Conservation (phyloP, 208 protist genomes). For the Blechomonas ayalai region DNA sequence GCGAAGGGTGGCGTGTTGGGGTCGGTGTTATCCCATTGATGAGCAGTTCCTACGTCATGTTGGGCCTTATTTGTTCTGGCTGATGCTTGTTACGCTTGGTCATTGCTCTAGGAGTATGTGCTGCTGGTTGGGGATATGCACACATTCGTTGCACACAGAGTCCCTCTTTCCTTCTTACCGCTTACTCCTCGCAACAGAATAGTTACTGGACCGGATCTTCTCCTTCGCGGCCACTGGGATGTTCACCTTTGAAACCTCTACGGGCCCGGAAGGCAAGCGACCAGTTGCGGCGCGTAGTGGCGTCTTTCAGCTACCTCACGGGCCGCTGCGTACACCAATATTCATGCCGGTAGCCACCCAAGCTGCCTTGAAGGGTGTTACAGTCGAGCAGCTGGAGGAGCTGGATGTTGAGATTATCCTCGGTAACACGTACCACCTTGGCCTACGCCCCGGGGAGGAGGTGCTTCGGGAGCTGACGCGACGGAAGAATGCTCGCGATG, state of each 20-base stretch:
- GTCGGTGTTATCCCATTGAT: too few relatives aligned
- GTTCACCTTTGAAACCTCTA: conserved; percentile 67
- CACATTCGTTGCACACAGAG: too few relatives aligned
- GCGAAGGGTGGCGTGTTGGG: too few relatives aligned
- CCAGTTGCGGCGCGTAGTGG: conserved; percentile 67
- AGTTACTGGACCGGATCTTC: not conserved
- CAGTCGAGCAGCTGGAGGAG: conserved; percentile 90
- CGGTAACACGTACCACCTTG: conserved; percentile 98
- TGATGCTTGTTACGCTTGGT: too few relatives aligned
- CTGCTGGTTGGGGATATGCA: too few relatives aligned
- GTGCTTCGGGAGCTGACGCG: conserved; percentile 62
- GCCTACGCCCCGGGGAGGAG: conserved; percentile 90
- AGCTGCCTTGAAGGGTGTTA: conserved; percentile 95
- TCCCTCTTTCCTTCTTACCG: not conserved
- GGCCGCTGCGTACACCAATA: conserved; percentile 89
- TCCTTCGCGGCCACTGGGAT: conserved; percentile 7
- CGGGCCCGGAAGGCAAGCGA: conserved; percentile 25
- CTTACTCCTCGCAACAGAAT: not conserved
- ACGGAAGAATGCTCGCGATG: conserved; percentile 43
- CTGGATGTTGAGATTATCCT: conserved; percentile 95
- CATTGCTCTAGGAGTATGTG: too few relatives aligned
- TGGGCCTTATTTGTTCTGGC: too few relatives aligned
- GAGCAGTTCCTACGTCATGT: too few relatives aligned
- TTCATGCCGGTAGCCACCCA: conserved; percentile 99
- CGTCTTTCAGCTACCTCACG: conserved; percentile 88